Evolutionary conservation across 139 green algal species (phyloP).

Genomic region (Marvania coccoides): DNA sequence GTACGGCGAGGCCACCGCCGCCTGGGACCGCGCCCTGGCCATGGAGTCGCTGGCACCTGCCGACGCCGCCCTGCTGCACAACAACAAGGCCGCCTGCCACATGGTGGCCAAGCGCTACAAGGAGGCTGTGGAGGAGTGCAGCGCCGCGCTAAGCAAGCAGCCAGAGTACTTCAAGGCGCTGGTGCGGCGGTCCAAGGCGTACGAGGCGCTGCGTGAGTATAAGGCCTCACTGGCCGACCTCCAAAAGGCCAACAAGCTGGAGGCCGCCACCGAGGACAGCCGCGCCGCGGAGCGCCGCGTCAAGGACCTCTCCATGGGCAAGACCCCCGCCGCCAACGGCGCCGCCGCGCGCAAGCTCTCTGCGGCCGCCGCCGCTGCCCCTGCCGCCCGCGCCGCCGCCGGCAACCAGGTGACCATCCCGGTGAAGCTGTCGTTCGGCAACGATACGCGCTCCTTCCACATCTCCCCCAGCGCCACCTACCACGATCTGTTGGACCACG

Average conservation of each 20-base stretch:
- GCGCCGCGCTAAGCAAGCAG: constrained; percentile 46
- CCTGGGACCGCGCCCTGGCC: constrained; percentile 65
- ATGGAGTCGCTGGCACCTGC: constrained; percentile 29
- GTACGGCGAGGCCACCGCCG: constrained; percentile 56
- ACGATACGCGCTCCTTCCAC: constrained; percentile 66
- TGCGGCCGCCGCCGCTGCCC: constrained; percentile 6
- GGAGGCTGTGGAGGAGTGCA: constrained; percentile 73
- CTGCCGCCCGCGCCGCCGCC: not conserved
- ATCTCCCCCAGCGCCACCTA: constrained; percentile 52
- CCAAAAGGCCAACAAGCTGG: constrained; percentile 40
- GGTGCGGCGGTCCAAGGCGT: constrained; percentile 55
- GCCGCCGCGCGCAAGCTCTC: constrained; percentile 2
- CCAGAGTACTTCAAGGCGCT: constrained; percentile 55
- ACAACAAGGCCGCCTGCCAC: constrained; percentile 76
- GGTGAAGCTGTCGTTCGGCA: constrained; percentile 56
- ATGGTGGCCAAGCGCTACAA: constrained; percentile 69
- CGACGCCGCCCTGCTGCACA: constrained; percentile 59
- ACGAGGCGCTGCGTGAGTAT: constrained; percentile 68
- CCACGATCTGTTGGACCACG: constrained; percentile 56
- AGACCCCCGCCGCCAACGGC: constrained; percentile 22
- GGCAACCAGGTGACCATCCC: constrained; percentile 22
- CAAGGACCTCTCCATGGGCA: constrained; percentile 49
- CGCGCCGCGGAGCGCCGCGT: constrained; percentile 57
- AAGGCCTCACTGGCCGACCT: constrained; percentile 75
- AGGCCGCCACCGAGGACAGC: constrained; percentile 45